Conservation (phyloP, 225 moss, liverwort and hornwort species). For the Pseudisothecium myosuroides region DNA sequence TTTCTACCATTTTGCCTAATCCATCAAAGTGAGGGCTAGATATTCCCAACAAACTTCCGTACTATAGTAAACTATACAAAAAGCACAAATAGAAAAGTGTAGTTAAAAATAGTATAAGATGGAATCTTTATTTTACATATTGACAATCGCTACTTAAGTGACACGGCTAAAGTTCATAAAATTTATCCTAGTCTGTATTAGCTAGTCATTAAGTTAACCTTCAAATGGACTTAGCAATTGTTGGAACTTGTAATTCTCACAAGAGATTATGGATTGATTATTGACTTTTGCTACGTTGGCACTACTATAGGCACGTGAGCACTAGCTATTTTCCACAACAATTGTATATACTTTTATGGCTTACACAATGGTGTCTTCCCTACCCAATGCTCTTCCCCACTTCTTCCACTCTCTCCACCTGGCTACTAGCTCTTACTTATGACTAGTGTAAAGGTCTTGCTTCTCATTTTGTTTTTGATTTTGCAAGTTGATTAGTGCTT, state of each 20-base stretch:
- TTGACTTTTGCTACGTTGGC: neutral
- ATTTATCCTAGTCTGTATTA: neutral
- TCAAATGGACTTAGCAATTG: neutral
- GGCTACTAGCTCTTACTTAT: neutral
- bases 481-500: neutral
- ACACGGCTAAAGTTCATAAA: neutral
- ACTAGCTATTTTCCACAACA: neutral
- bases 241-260: neutral
- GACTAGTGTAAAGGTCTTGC: neutral
- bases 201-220: neutral
- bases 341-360: neutral
- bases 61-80: neutral
- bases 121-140: no score
- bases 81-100: neutral
- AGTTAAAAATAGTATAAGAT: neutral
- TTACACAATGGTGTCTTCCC: fast-evolving
- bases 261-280: fast-evolving
- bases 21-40: neutral
- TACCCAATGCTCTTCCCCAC: fast-evolving
- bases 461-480: neutral
- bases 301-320: neutral
- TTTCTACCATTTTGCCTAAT: no score
- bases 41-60: neutral
- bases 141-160: fast-evolving
- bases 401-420: no score